Evolutionary conservation across 208 protist genomes (phyloP).

Genomic region (Lotmaria passim): DNA sequence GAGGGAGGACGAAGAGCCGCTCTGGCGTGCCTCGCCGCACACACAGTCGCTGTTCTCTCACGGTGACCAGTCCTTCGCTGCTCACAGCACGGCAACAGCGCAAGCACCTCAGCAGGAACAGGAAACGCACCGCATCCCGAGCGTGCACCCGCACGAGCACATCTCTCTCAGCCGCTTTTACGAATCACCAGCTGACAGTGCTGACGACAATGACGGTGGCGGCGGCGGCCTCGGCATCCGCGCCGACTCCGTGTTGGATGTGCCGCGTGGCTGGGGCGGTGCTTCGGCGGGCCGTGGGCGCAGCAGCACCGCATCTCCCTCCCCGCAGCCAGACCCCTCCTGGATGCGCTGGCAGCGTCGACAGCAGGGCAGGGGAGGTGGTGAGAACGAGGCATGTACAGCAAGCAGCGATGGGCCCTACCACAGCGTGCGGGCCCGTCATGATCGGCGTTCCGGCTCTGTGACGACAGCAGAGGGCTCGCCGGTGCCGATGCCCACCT

Average conservation of each 20-base stretch:
- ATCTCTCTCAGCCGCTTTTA: constrained; percentile 9
- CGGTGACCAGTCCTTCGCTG: not conserved
- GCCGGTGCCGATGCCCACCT: not conserved
- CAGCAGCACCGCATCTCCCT: constrained; percentile 16
- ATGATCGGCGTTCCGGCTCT: not conserved
- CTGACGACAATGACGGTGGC: not conserved
- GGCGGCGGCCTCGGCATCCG: constrained; percentile 4
- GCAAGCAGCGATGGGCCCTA: no score
- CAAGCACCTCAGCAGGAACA: not conserved
- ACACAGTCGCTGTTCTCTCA: not conserved
- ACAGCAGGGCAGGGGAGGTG: not conserved
- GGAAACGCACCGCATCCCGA: not conserved
- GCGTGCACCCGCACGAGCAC: constrained; percentile 16
- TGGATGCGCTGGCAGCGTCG: not conserved
- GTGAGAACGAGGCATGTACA: not conserved
- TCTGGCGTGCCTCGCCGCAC: constrained; percentile 3
- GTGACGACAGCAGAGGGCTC: constrained; percentile 2
- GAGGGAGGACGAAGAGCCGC: constrained; percentile 3
- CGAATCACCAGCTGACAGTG: not conserved
- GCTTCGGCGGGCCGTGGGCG: not conserved
- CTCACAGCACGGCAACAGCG: not conserved
- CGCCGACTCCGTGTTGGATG: constrained; percentile 11
- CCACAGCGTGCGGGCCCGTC: not conserved
- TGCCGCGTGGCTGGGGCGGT: constrained; percentile 1
- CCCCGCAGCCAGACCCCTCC: constrained; percentile 1